Base-by-base conservation (phyloP, 305 asterid species). In the Solanum hybrid region DNA sequence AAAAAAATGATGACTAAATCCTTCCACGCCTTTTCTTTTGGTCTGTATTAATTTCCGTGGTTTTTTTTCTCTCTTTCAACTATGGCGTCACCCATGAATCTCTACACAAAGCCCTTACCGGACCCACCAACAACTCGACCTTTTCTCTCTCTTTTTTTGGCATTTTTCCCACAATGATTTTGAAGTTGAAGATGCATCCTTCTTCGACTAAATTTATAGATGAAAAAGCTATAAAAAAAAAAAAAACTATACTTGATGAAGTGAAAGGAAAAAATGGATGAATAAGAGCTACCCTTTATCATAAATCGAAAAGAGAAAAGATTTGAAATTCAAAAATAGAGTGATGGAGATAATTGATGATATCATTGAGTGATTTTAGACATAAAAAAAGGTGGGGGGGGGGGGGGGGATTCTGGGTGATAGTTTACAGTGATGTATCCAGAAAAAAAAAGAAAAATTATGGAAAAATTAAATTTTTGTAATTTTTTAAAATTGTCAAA, bases 401-500 rank as follows among this genome's bases (percentile, higher is more conserved):
- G 6, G 6, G 6, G 35, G 35, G 6, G 6, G 6, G 1, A 34
- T 5, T 1, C 1, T 34, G 46, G 46, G 14, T 39, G 3, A 39
- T 39, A 39, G 46, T 39, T 39, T 51, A 51, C 4, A 5, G n/a
- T 51, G 67, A 51, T 51, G 0, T 51, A 51, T 16, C 0, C 67
- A 0, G 0, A 51, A 4, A 16, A 51, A 2, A 0, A 5, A 51
- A n/a, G 1, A 14, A 2, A 5, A 14, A 51, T 40, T 11, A 1
- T 16, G 0, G 0, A 51, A 16, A 42, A 51, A 14, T 5, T 0
- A 14, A 46, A 46, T 46, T 16, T 46, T 46, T 40, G 22, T 0
- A 16, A 6, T 16, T 51, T 16, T 51, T 51, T 51, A 51, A 16
- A 51, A 51, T 51, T 8, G 0, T 51, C 1, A 51, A 5, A 51